Evolutionary conservation across 371 early-diverging fungal species (phyloP).

Genomic region (Coemansia sp.): DNA sequence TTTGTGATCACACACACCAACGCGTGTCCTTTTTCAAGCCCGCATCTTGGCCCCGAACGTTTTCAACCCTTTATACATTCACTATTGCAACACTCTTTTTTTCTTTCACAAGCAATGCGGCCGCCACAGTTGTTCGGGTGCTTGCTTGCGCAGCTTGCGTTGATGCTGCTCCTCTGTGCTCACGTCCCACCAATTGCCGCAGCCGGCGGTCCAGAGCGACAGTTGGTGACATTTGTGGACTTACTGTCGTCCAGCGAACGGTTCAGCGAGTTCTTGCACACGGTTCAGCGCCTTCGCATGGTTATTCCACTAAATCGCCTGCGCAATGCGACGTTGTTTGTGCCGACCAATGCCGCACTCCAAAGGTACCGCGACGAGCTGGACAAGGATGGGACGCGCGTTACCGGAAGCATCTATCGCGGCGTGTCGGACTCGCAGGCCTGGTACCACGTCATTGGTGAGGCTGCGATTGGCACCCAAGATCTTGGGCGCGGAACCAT

Average conservation of each 20-base stretch:
- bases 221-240: slow-evolving; percentile 45
- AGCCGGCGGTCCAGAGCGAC: slow-evolving; percentile 8
- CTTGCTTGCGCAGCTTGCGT: slow-evolving; percentile 4
- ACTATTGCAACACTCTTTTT: background rate
- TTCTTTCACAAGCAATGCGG: slow-evolving; percentile 8
- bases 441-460: slow-evolving; percentile 47
- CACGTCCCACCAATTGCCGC: background rate
- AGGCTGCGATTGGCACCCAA: slow-evolving; percentile 14
- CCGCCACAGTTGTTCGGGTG: background rate
- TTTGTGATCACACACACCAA: background rate
- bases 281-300: slow-evolving; percentile 50
- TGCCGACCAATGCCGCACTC: slow-evolving; percentile 51
- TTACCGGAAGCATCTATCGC: slow-evolving; percentile 25
- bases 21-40: background rate
- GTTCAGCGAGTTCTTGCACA: slow-evolving; percentile 48
- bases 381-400: slow-evolving; percentile 5
- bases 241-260: slow-evolving; percentile 43
- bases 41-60: background rate
- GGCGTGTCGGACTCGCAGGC: slow-evolving; percentile 41
- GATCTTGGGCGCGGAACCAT: slow-evolving; percentile 21
- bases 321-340: slow-evolving; percentile 49
- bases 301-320: slow-evolving; percentile 51
- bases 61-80: background rate
- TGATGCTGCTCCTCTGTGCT: background rate
- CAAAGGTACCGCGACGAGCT: slow-evolving; percentile 32